phyloP scores from a whole-genome alignment of 768 basidiomycete genomes.

The Mrakia blollopis region DNA sequence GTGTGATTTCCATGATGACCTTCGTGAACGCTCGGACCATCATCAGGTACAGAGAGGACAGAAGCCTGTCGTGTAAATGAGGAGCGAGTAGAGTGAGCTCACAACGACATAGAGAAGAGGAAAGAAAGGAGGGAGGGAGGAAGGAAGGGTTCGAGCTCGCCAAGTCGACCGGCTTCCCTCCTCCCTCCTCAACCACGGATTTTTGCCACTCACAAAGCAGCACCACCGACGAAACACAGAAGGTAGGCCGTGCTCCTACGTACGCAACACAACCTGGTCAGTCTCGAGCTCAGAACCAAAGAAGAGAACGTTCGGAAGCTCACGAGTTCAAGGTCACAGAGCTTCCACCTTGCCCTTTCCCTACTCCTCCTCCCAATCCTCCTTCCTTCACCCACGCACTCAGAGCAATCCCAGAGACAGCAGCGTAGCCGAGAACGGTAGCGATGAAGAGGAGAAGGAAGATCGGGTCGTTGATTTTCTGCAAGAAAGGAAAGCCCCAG shows the following conservation, averaged over 20 bases:
- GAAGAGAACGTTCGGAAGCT: not conserved
- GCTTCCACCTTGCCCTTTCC: constrained; percentile 50
- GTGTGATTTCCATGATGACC: constrained; percentile 69
- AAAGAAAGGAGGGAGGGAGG: no score
- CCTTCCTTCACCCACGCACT: constrained; percentile 58
- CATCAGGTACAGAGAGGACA: constrained; percentile 64
- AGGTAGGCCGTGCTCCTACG: constrained; percentile 61
- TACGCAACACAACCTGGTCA: not conserved
- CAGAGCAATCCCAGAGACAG: constrained; percentile 61
- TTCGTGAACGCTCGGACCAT: constrained; percentile 67
- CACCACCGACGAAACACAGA: constrained; percentile 66
- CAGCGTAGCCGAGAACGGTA: constrained; percentile 66
- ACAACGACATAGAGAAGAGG: no score
- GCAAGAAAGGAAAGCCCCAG: not conserved
- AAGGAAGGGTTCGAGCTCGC: not conserved
- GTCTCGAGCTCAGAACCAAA: not conserved
- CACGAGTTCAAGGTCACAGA: constrained; percentile 58
- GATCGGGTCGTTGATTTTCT: constrained; percentile 63
- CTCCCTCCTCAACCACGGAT: not conserved
- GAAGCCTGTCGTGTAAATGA: constrained; percentile 40
- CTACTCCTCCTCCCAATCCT: constrained; percentile 70
- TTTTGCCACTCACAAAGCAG: constrained; percentile 49
- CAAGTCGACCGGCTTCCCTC: not conserved
- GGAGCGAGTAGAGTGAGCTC: not conserved
- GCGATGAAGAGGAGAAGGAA: constrained; percentile 68